phyloP scores from a whole-genome alignment of 208 protist species.

The Trypanosomatidae sp. region DNA sequence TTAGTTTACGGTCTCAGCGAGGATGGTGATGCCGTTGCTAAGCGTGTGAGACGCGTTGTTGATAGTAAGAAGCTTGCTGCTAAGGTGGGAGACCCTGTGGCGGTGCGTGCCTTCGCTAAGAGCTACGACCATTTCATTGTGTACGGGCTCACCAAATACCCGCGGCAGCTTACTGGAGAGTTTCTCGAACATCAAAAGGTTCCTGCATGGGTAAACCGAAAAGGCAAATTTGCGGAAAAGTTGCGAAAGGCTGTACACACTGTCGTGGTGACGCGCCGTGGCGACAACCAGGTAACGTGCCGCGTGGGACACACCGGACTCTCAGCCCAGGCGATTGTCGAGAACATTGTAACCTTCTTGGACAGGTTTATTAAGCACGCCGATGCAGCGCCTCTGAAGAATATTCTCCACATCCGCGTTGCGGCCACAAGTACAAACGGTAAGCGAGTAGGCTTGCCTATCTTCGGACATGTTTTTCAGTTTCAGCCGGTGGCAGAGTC shows the following conservation, averaged over 20 bases:
- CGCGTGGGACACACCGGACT: slow-evolving; percentile 81
- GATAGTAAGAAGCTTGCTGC: slow-evolving; percentile 78
- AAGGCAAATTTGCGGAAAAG: slow-evolving; percentile 39
- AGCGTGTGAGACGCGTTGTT: slow-evolving; percentile 82
- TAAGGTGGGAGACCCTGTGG: slow-evolving; percentile 77
- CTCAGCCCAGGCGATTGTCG: slow-evolving; percentile 46
- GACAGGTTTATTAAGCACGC: slow-evolving; percentile 57
- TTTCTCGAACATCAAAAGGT: slow-evolving; percentile 81
- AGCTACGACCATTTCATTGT: slow-evolving; percentile 89
- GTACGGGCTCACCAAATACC: slow-evolving; percentile 74
- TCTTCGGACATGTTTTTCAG: slow-evolving; percentile 69
- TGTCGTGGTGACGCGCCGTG: slow-evolving; percentile 76
- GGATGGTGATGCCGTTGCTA: slow-evolving; percentile 56
- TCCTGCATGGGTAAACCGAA: slow-evolving; percentile 75
- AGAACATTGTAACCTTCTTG: slow-evolving; percentile 76
- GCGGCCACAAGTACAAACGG: slow-evolving; percentile 63
- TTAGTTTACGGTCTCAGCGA: slow-evolving; percentile 68
- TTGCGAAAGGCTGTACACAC: slow-evolving; percentile 54
- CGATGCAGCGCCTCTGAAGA: slow-evolving; percentile 44
- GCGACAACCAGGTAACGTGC: slow-evolving; percentile 75
- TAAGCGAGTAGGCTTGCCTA: slow-evolving; percentile 66
- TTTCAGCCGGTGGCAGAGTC: slow-evolving; percentile 19
- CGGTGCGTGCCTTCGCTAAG: slow-evolving; percentile 79
- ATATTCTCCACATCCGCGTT: slow-evolving; percentile 84
- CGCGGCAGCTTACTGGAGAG: slow-evolving; percentile 79